phyloP scores from a whole-genome alignment of 2,329 filamentous ascomycete species.

The Epichloe elymi region DNA sequence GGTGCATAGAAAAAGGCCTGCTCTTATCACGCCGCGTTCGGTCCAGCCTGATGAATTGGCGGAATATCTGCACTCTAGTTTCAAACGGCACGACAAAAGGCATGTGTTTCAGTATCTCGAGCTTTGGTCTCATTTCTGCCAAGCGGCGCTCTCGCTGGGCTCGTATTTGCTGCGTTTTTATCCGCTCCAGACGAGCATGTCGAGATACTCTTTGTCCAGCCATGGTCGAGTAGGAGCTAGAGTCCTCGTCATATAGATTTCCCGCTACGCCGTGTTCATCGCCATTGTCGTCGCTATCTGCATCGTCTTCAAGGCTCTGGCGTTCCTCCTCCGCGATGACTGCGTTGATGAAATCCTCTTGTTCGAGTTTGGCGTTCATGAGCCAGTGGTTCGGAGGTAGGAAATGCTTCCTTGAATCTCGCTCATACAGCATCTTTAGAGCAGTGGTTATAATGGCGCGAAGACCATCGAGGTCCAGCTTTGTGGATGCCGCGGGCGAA shows the following conservation, averaged over 20 bases:
- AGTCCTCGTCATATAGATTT: conserved; percentile 17
- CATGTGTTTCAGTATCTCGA: conserved; percentile 90
- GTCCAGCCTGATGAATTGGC: conserved; percentile 80
- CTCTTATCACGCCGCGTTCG: conserved; percentile 13
- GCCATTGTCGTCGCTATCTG: conserved; percentile 14
- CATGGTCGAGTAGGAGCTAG: conserved; percentile 19
- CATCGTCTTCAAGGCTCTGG: conserved; percentile 43
- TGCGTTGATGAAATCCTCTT: conserved; percentile 73
- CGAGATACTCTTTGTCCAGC: conserved; percentile 48
- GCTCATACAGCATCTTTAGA: conserved; percentile 78
- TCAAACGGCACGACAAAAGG: conserved; percentile 93
- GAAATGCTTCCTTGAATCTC: conserved; percentile 80
- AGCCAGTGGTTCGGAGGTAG: conserved; percentile 80
- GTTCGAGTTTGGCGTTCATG: conserved; percentile 79
- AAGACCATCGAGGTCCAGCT: conserved; percentile 60
- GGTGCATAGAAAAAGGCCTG: conserved; percentile 5
- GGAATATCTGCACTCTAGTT: conserved; percentile 82
- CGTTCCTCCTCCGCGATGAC: conserved; percentile 82
- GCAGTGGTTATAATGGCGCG: conserved; percentile 68
- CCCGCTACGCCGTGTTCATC: conserved; percentile 20
- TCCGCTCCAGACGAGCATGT: conserved; percentile 48
- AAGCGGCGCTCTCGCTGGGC: conserved; percentile 57
- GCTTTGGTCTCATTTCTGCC: conserved; percentile 67
- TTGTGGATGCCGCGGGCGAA: conserved; percentile 9
- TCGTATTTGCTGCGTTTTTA: conserved; percentile 52